Conservation (phyloP, 495 filamentous ascomycete genomes). For the Polyplosphaeria fusca region DNA sequence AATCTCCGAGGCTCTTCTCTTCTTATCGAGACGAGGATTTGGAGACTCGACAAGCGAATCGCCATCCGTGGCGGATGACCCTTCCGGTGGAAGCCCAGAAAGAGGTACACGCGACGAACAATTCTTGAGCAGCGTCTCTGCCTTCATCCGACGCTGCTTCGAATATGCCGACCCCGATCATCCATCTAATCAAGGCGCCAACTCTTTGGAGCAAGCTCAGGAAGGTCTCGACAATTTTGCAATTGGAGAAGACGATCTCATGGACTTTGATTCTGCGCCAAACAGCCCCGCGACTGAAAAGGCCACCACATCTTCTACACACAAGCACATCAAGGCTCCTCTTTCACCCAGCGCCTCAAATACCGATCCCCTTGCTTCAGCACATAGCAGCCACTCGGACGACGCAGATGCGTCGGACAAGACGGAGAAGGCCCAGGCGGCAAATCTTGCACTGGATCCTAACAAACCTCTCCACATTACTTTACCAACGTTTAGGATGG, state of each 20-base stretch:
- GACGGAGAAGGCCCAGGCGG: constrained; percentile 57
- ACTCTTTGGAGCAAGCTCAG: constrained; percentile 27
- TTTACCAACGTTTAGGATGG: constrained; percentile 97
- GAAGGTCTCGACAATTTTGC: constrained; percentile 61
- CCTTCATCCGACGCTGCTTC: constrained; percentile 93
- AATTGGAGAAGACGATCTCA: constrained; percentile 79
- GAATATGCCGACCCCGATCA: constrained; percentile 97
- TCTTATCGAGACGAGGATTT: constrained; percentile 84
- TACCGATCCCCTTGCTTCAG: constrained; percentile 10
- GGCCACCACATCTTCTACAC: constrained; percentile 7
- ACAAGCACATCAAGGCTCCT: constrained; percentile 21
- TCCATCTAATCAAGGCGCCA: constrained; percentile 52
- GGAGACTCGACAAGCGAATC: constrained; percentile 58
- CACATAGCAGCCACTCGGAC: constrained; percentile 13
- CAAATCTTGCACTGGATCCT: constrained; percentile 88
- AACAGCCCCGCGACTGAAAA: constrained; percentile 14
- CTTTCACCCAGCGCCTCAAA: constrained; percentile 22
- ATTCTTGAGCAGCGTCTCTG: constrained; percentile 86
- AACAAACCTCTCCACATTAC: constrained; percentile 92
- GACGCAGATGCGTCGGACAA: constrained; percentile 31
- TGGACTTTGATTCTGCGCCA: constrained; percentile 50
- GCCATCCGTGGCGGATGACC: constrained; percentile 27
- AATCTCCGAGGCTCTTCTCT: constrained; percentile 90
- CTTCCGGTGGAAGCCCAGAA: constrained; percentile 17
- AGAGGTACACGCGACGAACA: constrained; percentile 63